A percentile compares a stretch with the other conserved stretches of the same genome.
phyloP scores from a whole-genome alignment of 75 land plant species.

The Cunninghamia lanceolata region DNA sequence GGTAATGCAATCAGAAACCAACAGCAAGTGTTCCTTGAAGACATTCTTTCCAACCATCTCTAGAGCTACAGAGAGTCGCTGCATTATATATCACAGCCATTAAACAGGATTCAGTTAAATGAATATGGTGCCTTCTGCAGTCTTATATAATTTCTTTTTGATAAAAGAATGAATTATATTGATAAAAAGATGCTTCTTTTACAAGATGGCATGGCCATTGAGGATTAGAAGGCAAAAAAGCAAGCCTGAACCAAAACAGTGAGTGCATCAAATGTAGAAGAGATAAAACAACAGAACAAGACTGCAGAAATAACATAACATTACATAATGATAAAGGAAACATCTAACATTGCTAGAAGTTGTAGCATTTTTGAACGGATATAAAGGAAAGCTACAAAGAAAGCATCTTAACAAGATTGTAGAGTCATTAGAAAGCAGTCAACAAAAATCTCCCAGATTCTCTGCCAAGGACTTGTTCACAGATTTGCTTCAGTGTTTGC shows the following conservation, averaged over 20 bases:
- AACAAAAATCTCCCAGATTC: too few relatives aligned
- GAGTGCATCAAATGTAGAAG: neutral
- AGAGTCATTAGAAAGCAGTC: too few relatives aligned
- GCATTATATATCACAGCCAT: constrained; percentile 3
- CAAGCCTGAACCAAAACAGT: neutral
- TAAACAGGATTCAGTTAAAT: neutral
- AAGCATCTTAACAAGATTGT: too few relatives aligned
- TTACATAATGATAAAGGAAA: neutral
- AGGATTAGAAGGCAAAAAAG: too few relatives aligned
- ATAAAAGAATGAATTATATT: too few relatives aligned
- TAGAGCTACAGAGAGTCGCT: constrained; percentile 64
- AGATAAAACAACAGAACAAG: neutral
- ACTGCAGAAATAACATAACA: neutral
- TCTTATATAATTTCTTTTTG: too few relatives aligned
- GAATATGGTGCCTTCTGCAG: neutral
- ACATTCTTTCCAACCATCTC: constrained; percentile 60
- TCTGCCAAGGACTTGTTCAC: too few relatives aligned
- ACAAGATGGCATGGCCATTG: neutral
- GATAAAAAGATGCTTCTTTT: too few relatives aligned
- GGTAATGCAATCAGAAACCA: constrained; percentile 75
- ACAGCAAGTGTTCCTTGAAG: constrained; percentile 56
- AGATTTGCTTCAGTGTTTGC: too few relatives aligned
- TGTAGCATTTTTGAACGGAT: too few relatives aligned
- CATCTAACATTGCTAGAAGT: too few relatives aligned
- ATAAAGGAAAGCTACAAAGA: too few relatives aligned